Percentiles rank a stretch among this genome's conserved stretches.
Conservation (phyloP, 805 yeast genomes). For the Starmerella sirachaensis region DNA sequence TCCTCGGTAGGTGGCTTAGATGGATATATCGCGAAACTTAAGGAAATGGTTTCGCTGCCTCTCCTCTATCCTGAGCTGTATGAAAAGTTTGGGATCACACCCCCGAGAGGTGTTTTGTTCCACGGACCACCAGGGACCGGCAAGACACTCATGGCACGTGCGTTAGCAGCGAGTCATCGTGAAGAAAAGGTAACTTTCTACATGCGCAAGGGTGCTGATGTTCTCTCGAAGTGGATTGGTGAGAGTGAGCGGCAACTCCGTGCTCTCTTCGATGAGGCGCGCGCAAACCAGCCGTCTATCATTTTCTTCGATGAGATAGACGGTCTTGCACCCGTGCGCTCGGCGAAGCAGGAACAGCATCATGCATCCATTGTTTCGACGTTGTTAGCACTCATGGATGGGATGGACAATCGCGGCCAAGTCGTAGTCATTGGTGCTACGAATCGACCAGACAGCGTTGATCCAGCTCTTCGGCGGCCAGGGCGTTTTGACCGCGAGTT, state of each 20-base stretch:
- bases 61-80: conserved; percentile 87
- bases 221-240: conserved; percentile 96
- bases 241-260: conserved; percentile 95
- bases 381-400: conserved; percentile 90
- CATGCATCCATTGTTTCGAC: conserved; percentile 97
- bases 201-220: conserved; percentile 98
- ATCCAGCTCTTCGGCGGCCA: conserved; percentile 92
- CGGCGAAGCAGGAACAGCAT: conserved; percentile 95
- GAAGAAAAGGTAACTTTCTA: conserved; percentile 83
- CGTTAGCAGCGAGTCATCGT: conserved; percentile 83
- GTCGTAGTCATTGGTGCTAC: conserved; percentile 98
- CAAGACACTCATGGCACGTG: conserved; percentile 95
- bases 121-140: conserved; percentile 99
- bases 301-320: conserved; percentile 97
- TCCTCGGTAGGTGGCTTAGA: conserved; percentile 84
- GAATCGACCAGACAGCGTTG: conserved; percentile 95
- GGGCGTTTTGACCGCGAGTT: conserved; percentile 96
- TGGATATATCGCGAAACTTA: conserved; percentile 77
- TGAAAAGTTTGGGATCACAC: conserved; percentile 78
- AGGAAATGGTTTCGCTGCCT: conserved; percentile 94
- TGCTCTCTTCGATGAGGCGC: conserved; percentile 87
- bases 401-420: conserved; percentile 97
- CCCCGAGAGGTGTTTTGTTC: conserved; percentile 93
- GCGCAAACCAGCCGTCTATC: conserved; percentile 87
- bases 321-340: conserved; percentile 95